phyloP scores from a whole-genome alignment of 441 rosid genomes.

The Metrosideros polymorpha region DNA sequence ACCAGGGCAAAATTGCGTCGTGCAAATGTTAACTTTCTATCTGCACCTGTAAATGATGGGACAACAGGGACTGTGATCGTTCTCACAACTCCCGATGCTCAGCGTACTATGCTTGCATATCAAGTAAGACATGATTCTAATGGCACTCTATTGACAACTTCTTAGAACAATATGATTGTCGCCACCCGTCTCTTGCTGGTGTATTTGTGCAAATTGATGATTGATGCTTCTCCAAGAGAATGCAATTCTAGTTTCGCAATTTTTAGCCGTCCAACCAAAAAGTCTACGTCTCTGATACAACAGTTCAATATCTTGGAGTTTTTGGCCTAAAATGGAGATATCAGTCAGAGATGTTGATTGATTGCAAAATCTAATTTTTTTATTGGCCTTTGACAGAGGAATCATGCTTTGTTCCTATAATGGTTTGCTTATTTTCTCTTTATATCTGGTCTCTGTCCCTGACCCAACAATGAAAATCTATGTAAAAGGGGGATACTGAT shows the following conservation, averaged over 20 bases:
- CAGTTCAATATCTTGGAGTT: not conserved
- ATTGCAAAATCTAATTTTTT: not conserved
- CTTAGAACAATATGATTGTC: not conserved
- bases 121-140: conserved; percentile 32
- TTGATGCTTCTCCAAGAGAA: not conserved
- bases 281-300: not conserved
- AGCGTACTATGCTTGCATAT: conserved; percentile 95
- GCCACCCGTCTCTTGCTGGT: not conserved
- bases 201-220: not conserved
- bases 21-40: conserved; percentile 80
- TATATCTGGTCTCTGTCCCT: not conserved
- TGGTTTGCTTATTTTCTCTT: not conserved
- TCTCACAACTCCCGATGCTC: conserved; percentile 95
- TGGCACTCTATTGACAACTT: not conserved
- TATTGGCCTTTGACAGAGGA: not conserved
- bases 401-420: not conserved
- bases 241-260: not conserved
- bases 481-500: not conserved
- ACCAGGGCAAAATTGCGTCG: conserved; percentile 60
- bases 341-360: not conserved
- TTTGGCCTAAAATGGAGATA: not conserved
- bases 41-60: conserved; percentile 78
- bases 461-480: not conserved
- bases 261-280: not conserved
- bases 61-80: conserved; percentile 97